These are phyloP conservation scores for Ciborinia camelliae DNA, from an alignment of 2,329 filamentous ascomycete species.

Conservation along the genomic window DNA sequence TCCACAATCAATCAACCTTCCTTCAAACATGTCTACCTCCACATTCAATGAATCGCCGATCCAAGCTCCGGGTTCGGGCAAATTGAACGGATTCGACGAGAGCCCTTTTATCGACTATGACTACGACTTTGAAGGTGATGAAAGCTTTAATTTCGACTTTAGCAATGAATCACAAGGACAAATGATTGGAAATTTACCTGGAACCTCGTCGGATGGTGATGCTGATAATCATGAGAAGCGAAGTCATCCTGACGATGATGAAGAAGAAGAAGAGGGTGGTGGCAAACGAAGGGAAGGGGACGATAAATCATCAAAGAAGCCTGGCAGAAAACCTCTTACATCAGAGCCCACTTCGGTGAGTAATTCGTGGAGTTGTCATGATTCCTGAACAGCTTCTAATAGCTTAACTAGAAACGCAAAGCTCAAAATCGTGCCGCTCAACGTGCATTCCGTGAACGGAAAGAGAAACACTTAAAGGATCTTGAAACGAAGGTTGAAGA, in stretches of 20 bases:
- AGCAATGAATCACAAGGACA: slow-evolving; percentile 53
- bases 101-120: slow-evolving; percentile 84
- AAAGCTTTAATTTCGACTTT: slow-evolving; percentile 61
- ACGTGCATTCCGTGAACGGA: slow-evolving; percentile 88
- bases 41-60: slow-evolving; percentile 50
- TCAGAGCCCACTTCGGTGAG: slow-evolving; percentile 94
- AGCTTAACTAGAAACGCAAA: slow-evolving; percentile 72
- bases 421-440: slow-evolving; percentile 93
- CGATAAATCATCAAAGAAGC: slow-evolving; percentile 89
- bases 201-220: slow-evolving; percentile 40
- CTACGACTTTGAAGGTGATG: slow-evolving; percentile 70
- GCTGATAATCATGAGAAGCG: slow-evolving; percentile 64
- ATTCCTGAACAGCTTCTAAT: slow-evolving; percentile 27
- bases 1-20: slow-evolving; percentile 39
- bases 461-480: slow-evolving; percentile 86
- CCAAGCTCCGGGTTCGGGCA: slow-evolving; percentile 44
- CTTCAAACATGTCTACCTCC: slow-evolving; percentile 46
- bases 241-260: slow-evolving; percentile 67
- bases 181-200: slow-evolving; percentile 75
- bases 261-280: slow-evolving; percentile 59
- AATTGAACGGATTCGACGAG: slow-evolving; percentile 58
- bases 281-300: slow-evolving; percentile 75
- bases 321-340: slow-evolving; percentile 90
- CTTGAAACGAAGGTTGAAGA: slow-evolving; percentile 75
- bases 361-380: slow-evolving; percentile 37